Evolutionary conservation across 2,329 filamentous ascomycete genomes (phyloP).

Genomic region (Fusarium albosuccineum): DNA sequence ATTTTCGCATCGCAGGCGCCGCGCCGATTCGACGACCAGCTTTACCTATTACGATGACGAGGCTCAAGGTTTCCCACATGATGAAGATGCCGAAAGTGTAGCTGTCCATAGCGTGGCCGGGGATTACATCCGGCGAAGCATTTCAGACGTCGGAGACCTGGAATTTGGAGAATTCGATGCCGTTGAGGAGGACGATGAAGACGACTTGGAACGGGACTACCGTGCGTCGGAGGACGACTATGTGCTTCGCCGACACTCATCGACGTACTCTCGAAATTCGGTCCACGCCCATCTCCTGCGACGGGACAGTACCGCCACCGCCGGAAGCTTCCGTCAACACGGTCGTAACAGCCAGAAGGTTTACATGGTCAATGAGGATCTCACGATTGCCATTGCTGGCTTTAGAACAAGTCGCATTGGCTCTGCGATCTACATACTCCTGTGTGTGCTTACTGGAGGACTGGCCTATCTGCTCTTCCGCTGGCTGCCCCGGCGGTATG

Average conservation of each 20-base stretch:
- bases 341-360: slow-evolving; percentile 87
- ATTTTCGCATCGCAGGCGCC: slow-evolving; percentile 84
- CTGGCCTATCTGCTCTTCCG: slow-evolving; percentile 86
- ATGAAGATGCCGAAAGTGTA: slow-evolving; percentile 50
- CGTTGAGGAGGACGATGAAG: slow-evolving; percentile 56
- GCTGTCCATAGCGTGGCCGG: slow-evolving; percentile 38
- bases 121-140: slow-evolving; percentile 47
- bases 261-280: slow-evolving; percentile 68
- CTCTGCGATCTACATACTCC: slow-evolving; percentile 73
- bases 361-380: slow-evolving; percentile 91
- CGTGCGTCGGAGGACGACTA: slow-evolving; percentile 59
- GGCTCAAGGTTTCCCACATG: slow-evolving; percentile 52
- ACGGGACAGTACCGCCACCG: slow-evolving; percentile 77
- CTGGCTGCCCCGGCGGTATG: slow-evolving; percentile 91
- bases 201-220: slow-evolving; percentile 57
- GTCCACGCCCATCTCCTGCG: slow-evolving; percentile 76
- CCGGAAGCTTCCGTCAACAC: slow-evolving; percentile 71
- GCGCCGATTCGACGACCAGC: slow-evolving; percentile 87
- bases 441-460: slow-evolving; percentile 81
- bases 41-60: slow-evolving; percentile 90
- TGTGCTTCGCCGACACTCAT: slow-evolving; percentile 71
- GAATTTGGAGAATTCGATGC: slow-evolving; percentile 55
- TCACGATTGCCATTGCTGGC: slow-evolving; percentile 93
- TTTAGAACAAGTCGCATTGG: slow-evolving; percentile 84
- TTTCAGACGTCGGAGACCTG: slow-evolving; percentile 57